Evolutionary conservation across 148 eudicot genomes (phyloP).

Genomic region (Chenopodium quinoa): DNA sequence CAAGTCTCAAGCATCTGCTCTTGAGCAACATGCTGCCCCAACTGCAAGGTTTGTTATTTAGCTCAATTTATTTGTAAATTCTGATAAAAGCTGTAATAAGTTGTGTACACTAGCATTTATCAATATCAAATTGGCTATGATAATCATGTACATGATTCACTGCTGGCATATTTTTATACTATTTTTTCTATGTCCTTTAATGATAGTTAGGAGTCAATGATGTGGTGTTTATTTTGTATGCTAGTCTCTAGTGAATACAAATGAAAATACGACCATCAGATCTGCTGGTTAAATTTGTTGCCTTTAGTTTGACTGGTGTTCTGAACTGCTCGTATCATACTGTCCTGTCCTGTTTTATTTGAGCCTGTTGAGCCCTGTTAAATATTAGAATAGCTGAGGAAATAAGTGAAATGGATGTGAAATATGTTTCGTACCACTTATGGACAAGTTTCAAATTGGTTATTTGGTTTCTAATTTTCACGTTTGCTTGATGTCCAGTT

Average conservation of each 20-base stretch:
- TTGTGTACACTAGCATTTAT: background rate
- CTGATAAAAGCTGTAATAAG: background rate
- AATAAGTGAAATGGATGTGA: background rate
- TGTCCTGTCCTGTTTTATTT: background rate
- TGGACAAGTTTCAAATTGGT: background rate
- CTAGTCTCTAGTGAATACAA: background rate
- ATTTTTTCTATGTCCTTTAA: background rate
- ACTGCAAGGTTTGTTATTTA: conserved; percentile 71
- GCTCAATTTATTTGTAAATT: background rate
- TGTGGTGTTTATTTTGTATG: background rate
- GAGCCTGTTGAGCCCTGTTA: background rate
- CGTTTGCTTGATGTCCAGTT: background rate
- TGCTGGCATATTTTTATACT: background rate
- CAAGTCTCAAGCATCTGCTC: conserved; percentile 94
- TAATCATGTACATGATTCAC: background rate
- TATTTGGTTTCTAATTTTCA: background rate
- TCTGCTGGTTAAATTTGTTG: background rate
- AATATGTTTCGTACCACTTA: background rate
- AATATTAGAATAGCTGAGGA: background rate
- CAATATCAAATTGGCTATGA: background rate
- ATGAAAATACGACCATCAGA: background rate
- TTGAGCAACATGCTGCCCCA: conserved; percentile 94
- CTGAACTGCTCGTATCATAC: background rate
- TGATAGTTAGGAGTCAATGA: background rate
- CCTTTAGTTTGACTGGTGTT: background rate